Evolutionary conservation across 2,329 filamentous ascomycete genomes (phyloP).

Genomic region (Alternaria sp.): DNA sequence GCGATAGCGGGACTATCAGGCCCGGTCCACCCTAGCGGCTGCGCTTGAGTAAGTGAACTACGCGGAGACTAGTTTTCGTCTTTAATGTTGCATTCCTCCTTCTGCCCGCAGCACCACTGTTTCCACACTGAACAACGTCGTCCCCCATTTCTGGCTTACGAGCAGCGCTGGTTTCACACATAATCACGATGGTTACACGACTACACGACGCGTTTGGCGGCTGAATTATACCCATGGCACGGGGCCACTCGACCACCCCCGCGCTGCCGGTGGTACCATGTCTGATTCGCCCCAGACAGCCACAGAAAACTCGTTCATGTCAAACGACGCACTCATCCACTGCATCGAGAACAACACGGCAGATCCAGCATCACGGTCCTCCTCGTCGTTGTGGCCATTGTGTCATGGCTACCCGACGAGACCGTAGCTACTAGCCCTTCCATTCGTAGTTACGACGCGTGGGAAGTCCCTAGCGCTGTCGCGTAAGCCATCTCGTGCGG

Average conservation of each 20-base stretch:
- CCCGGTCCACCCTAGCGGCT: neutral
- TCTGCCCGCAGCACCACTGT: neutral
- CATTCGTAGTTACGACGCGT: neutral
- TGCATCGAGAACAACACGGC: neutral
- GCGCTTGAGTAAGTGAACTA: neutral
- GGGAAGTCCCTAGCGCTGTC: conserved; percentile 1
- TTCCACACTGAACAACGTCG: neutral
- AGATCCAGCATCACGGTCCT: neutral
- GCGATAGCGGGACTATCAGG: neutral
- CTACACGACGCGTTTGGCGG: conserved; percentile 12
- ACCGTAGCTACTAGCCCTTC: neutral
- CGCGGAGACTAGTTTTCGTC: neutral
- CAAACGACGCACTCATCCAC: conserved; percentile 15
- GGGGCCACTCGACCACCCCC: conserved; percentile 1
- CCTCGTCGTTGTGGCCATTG: neutral
- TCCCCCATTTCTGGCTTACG: neutral
- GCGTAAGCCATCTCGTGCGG: conserved; percentile 3
- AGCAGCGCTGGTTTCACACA: neutral
- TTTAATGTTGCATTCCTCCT: neutral
- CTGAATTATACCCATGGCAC: conserved; percentile 7
- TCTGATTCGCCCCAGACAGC: neutral
- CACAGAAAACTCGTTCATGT: conserved; percentile 27
- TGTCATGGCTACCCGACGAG: neutral
- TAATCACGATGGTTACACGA: conserved; percentile 18
- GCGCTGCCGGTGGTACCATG: neutral